Conservation (phyloP, 2,329 filamentous ascomycete genomes). For the Fusarium mangiferae region DNA sequence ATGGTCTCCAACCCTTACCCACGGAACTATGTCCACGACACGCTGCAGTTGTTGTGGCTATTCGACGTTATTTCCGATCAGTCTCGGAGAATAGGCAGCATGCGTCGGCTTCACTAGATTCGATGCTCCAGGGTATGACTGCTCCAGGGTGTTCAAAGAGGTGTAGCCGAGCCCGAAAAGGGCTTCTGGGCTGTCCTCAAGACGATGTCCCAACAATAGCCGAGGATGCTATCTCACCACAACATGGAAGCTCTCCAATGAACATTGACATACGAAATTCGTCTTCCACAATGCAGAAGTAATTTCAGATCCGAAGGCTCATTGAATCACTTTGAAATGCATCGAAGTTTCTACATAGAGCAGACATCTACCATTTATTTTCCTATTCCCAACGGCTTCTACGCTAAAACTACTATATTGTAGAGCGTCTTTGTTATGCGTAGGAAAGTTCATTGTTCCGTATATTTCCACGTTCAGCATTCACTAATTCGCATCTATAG, state of each 20-base stretch:
- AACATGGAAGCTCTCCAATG: neutral
- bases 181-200: neutral
- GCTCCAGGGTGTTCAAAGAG: neutral
- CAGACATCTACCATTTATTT: neutral
- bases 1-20: neutral
- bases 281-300: neutral
- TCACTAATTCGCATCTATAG: neutral
- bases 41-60: too few species aligned
- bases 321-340: neutral
- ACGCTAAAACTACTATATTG: neutral
- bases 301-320: neutral
- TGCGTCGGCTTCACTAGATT: neutral
- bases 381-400: neutral
- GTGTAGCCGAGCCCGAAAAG: neutral
- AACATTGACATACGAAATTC: neutral
- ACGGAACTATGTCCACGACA: neutral
- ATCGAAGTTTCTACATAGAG: neutral
- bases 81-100: neutral
- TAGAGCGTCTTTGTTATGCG: neutral
- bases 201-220: neutral
- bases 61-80: neutral
- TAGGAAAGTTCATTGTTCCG: neutral
- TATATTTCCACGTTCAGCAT: neutral
- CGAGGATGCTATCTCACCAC: neutral
- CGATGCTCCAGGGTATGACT: neutral